Percentiles rank a stretch among this genome's conserved stretches.
Evolutionary conservation across 371 early-diverging fungal species (phyloP).

Genomic region (Massospora cicadina): DNA sequence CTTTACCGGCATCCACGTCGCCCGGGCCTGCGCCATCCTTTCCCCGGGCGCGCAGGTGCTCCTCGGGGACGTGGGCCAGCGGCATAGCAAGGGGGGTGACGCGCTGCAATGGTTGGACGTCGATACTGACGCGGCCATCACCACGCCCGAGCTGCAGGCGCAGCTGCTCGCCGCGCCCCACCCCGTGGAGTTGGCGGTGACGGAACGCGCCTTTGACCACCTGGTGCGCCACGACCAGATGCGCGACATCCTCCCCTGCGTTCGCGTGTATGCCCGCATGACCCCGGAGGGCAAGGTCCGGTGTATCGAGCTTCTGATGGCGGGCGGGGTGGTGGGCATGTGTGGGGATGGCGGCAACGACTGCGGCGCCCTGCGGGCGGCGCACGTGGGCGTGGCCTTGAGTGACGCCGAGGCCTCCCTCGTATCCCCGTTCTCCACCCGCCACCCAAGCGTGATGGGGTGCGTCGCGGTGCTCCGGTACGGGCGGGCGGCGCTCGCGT

Average conservation of each 20-base stretch:
- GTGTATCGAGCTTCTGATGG: constrained; percentile 59
- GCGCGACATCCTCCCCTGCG: constrained; percentile 28
- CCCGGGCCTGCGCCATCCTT: constrained; percentile 58
- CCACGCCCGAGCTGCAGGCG: neutral
- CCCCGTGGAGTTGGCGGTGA: constrained; percentile 42
- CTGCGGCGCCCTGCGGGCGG: constrained; percentile 78
- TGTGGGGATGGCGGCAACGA: constrained; percentile 96
- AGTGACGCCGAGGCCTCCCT: constrained; percentile 76
- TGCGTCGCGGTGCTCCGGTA: constrained; percentile 54
- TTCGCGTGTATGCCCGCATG: constrained; percentile 61
- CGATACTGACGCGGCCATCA: constrained; percentile 17
- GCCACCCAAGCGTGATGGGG: constrained; percentile 35
- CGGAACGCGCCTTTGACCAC: constrained; percentile 46
- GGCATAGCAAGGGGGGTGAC: neutral
- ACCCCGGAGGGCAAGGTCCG: constrained; percentile 50
- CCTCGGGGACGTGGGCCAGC: constrained; percentile 25
- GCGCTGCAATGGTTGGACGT: constrained; percentile 6
- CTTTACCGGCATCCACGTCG: constrained; percentile 73
- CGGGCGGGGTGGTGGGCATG: constrained; percentile 57
- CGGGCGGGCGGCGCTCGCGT: constrained; percentile 56
- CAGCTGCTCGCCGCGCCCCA: constrained; percentile 12
- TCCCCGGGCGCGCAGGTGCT: constrained; percentile 22
- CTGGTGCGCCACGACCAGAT: constrained; percentile 25
- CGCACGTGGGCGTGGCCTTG: constrained; percentile 85
- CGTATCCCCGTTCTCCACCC: constrained; percentile 67